These are phyloP conservation scores for Pestalotiopsis sp. DNA, from an alignment of 2,329 filamentous ascomycete genomes.

Conservation along the genomic window DNA sequence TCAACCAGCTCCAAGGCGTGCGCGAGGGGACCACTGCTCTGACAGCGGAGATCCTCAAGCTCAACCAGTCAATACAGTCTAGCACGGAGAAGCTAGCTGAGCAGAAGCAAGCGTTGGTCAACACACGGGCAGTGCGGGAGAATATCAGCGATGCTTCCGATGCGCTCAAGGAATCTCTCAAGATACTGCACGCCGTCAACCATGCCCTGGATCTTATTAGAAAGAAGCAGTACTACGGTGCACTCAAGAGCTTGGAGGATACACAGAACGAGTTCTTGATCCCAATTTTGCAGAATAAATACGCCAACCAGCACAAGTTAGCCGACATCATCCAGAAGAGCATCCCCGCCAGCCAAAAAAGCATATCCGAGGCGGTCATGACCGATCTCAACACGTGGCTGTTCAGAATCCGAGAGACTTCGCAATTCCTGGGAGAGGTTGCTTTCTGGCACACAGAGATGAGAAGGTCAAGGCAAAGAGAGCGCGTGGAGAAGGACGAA, in stretches of 20 bases:
- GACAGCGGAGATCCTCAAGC: conserved; percentile 85
- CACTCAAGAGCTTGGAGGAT: conserved; percentile 90
- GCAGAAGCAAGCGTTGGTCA: conserved; percentile 92
- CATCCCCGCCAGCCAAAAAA: conserved; percentile 87
- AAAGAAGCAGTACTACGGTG: conserved; percentile 94
- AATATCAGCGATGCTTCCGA: conserved; percentile 94
- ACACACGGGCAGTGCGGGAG: conserved; percentile 87
- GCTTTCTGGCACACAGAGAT: conserved; percentile 96
- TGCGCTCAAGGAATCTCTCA: conserved; percentile 86
- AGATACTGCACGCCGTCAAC: conserved; percentile 90
- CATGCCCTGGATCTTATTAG: conserved; percentile 89
- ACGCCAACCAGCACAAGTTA: conserved; percentile 91
- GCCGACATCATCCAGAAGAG: conserved; percentile 96
- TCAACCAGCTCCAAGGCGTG: conserved; percentile 90
- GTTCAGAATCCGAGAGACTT: conserved; percentile 91
- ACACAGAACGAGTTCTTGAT: conserved; percentile 91
- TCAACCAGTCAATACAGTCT: conserved; percentile 93
- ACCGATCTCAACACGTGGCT: conserved; percentile 96
- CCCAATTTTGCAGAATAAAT: conserved; percentile 73
- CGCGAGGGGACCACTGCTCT: conserved; percentile 87
- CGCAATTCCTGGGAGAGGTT: conserved; percentile 93
- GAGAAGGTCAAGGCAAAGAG: conserved; percentile 79
- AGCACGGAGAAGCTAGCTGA: conserved; percentile 93
- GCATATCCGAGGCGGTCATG: conserved; percentile 97
- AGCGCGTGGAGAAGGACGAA: conserved; percentile 74